Evolutionary conservation across 106 monocot species (phyloP), one percentile per base, ranked within the genome.

Genomic region (Posidonia australis): DNA sequence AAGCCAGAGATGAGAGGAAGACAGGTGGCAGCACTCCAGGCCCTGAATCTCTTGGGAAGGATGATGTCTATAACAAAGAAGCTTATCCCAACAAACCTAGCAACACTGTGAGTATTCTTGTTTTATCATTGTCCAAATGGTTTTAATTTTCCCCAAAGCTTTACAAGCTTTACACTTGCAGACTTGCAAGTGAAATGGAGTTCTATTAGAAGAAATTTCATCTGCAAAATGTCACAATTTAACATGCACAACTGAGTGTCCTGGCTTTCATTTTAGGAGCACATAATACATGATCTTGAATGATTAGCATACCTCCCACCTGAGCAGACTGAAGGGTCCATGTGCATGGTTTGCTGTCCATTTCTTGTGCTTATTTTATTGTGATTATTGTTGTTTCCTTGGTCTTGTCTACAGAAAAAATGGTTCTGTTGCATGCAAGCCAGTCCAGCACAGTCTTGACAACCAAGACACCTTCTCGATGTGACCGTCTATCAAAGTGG

Each of bases 361-460:
- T 51, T 51, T 51, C 17, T 51, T 51, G 10, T 51, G 4, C 17
- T 54, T 20, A 57, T 57, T 14, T 21, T 10, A 21, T 18, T 51
- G 20, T 19, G 10, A 10, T 53, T 21, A 53, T n/a, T 27, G 23
- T 36, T 16, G 10, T 36, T 32, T 17, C 16, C 14, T 26, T 44
- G 5, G 10, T 54, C 62, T n/a, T 42, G 19, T 62, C 10, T 77
- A 76, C 89, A 89, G 89, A 84, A 72, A 64, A 89, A 84, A 68
- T 89, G 89, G 89, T 78, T 71, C 54, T 89, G 89, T 82, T 89
- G 89, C 63, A 68, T 89, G 46, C 74, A 67, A 56, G 28, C 84
- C 4, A 77, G 79, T 43, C 81, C 73, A 5, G 77, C 74, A 52
- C 62, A 79, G 25, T 72, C 84, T 66, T 84, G 56, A 78, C 23